Base-by-base conservation (phyloP, 257 asterid species). In the Plectranthus barbatus region DNA sequence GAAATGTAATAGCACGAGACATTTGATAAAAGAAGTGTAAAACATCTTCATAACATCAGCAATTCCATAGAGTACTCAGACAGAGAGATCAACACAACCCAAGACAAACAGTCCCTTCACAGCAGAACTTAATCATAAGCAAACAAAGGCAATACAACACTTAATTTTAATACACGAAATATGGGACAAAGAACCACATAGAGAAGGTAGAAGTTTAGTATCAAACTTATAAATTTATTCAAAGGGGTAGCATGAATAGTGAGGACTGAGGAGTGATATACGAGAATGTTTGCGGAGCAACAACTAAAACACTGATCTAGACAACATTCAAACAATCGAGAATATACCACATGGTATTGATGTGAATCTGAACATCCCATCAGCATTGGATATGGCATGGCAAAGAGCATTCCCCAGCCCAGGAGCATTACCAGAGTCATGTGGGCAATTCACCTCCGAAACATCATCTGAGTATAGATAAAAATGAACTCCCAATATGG, bases 401-500 rank as follows among this genome's bases (percentile, higher is more conserved):
- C 98, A 92, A 62, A 92, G 97, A 70, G 95, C 93, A 79, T 80
- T 87, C 73, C 80, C 83, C 54, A 74, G 71, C 56, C 88, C 94
- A 65, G 95, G 95, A 73, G 94, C 91, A 79, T 71, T 77, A 63
- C 84, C 87, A 64, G 88, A 76, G 68, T 76, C 95, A 40, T 73
- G 79, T n/a, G 90, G 95, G 67, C 95, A 92, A 71, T 80, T 80
- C 78, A 92, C 76, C 78, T 84, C 87, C 65, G 50, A 59, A 62
- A 83, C 85, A 79, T 88, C 91, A 70, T 92, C 98, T 3, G 98
- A 88, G 76, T 88, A 86, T 31, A 92, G 85, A 75, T 81, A 92
- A 69, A 92, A 65, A 63, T 88, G 96, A 75, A 92, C 97, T 72
- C 98, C 98, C 85, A 88, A 52, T 70, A 92, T 84, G 67, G 98